Base-by-base conservation (phyloP, 495 filamentous ascomycete genomes). In the Penicillium cosmopolitanum region DNA sequence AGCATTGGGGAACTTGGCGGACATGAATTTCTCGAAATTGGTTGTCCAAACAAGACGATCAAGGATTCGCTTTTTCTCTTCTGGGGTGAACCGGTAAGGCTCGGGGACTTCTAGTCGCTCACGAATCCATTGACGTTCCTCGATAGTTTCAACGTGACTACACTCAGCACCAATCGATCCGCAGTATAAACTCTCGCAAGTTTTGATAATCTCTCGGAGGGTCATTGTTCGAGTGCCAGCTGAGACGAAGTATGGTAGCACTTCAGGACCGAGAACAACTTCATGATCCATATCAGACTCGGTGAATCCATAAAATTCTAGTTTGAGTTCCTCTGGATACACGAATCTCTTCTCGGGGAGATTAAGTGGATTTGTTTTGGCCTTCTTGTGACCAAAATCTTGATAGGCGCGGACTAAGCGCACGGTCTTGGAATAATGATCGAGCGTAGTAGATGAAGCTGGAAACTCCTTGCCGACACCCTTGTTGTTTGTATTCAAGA, bases 1-100 rank as follows among this genome's bases (percentile, higher is more conserved):
- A 80, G 98, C 95, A 77, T 98, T 98, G 68, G 96, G 96, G 80
- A 96, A 98, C 77, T 98, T 98, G 55, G 91, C 96, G 25, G 94
- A 85, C 60, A 96, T 77, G 85, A 98, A 98, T 48, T 83, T 76
- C 75, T 98, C 95, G 72, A 98, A 98, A 77, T 89, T 97, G 60
- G 92, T 92, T 73, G 89, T 91, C 95, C 95, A 98, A 73, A 98
- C 98, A 44, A 98, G 79, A 73, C 95, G 93, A 74, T 98, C 95
- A 61, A 98, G 84, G 61, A 98, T 97, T 61, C 96, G 84, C 61
- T 96, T 90, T 84, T 97, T 97, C 79, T 98, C 95, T 73, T 97
- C 94, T 42, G 94, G 84, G 7, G 89, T 93, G 81, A 98, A 97
- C 74, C 91, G 91, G 82, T 96, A 98, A 9, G 96, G 92, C 62